Conservation (phyloP, 352 stramenopile species). For the Globisporangium rhizosaccharum region DNA sequence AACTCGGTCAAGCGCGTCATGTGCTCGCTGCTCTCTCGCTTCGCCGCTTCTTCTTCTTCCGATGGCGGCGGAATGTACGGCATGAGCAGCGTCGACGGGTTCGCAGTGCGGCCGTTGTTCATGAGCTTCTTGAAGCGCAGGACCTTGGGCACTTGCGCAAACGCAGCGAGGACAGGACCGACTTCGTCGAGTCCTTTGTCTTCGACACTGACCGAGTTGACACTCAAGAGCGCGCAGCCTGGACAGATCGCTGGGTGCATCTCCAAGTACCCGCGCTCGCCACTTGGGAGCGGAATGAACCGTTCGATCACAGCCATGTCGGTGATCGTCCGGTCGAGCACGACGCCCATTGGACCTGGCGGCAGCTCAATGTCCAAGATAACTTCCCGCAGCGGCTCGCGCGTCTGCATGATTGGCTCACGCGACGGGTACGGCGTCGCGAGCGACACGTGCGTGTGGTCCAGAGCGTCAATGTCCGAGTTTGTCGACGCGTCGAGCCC, state of each 20-base stretch:
- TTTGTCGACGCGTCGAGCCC: conserved; percentile 46
- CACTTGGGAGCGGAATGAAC: conserved; percentile 63
- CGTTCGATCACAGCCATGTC: conserved; percentile 79
- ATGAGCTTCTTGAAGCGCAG: conserved; percentile 87
- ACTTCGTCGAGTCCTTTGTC: conserved; percentile 67
- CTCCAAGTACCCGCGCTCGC: conserved; percentile 71
- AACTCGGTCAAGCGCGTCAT: conserved; percentile 43
- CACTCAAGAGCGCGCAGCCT: conserved; percentile 67
- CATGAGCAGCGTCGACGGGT: conserved; percentile 60
- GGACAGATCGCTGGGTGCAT: conserved; percentile 76
- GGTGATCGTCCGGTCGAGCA: conserved; percentile 71
- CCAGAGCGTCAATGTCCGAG: conserved; percentile 25
- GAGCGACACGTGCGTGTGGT: conserved; percentile 24
- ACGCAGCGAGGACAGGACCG: conserved; percentile 56
- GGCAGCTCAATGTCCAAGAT: conserved; percentile 79
- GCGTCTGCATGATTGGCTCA: conserved; percentile 23
- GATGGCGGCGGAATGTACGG: conserved; percentile 59
- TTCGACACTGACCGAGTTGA: conserved; percentile 76
- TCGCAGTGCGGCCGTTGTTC: conserved; percentile 61
- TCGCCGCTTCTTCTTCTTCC: conserved; percentile 31
- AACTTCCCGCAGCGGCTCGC: conserved; percentile 61
- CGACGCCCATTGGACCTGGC: conserved; percentile 73
- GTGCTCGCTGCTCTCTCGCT: conserved; percentile 21
- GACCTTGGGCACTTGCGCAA: conserved; percentile 48
- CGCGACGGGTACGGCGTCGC: conserved; percentile 21